Base-by-base conservation (phyloP, 2,329 filamentous ascomycete species). In the Cyclaneusma minus region DNA sequence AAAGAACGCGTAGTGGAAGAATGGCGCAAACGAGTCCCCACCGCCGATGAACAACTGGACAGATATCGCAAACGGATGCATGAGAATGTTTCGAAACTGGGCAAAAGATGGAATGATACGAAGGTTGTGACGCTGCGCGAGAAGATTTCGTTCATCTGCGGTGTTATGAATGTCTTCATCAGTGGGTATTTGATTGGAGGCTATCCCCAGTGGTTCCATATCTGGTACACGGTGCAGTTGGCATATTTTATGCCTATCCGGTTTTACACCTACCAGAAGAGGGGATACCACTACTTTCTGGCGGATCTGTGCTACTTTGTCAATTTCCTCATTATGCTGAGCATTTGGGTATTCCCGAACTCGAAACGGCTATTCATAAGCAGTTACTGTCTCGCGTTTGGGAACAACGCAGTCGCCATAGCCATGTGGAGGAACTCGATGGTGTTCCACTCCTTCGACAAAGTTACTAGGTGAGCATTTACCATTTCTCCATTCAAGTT, bases 381-480 rank as follows among this genome's bases (percentile, higher is more conserved):
- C 38, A 77, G 82, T 1, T 98, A 85, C 52, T 95, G 89, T 44
- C 62, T 98, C 17, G 81, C 85, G 7, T 91, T 82, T 46, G 89
- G 89, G 35, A 98, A 98, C 54, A 98, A 98, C 47, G 89, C 89
- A 12, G 74, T 94, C 24, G 89, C 89, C 8, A 95, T 98, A 49
- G 84, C 89, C 47, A 89, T 98, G 85, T 98, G 89, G 89, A 74
- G 89, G 36, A 98, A 98, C 51, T 94, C 85, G 16, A 68, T 98
- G 45, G 89, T 98, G 24, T 98, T 98, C 51, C 89, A 98, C 60
- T 92, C 83, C 47, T 74, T 98, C 54, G 89, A 98, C 62, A 98
- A 98, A 54, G 84, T 95, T 34, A 91, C 85, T 8, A 89, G 82
- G 48, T 72, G 52, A 38, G 56, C n/a, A n/a, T n/a, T n/a, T n/a